Evolutionary conservation across 2,329 filamentous ascomycete genomes (phyloP), one percentile per base, ranked within the genome.

Genomic region (Coniochaeta sp.): DNA sequence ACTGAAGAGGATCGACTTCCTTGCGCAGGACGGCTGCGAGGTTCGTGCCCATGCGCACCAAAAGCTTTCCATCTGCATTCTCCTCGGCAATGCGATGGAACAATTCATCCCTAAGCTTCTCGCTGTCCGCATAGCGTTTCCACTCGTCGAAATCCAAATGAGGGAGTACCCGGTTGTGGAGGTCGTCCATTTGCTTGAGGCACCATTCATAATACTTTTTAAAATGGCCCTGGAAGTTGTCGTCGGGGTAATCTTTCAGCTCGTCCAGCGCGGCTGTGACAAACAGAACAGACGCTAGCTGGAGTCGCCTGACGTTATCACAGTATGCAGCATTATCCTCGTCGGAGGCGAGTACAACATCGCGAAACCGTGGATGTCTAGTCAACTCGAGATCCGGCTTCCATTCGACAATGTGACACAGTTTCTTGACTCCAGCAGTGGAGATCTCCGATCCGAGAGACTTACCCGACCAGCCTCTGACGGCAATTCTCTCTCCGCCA

Each of bases 371-470:
- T 2, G 44, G 19, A n/a, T 50, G 19, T 5, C 14, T 50, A 5
- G 44, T 50, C 19, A 50, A 26, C 44, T 50, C 44, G 22, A 50
- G 44, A 14, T 50, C 44, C 44, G 74, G 74, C 61, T 72, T 72
- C 74, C 74, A 76, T 26, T 73, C 70, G 33, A 74, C 62, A 5
- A 62, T 67, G 54, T 76, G 67, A 9, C 76, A 61, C 43, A 76
- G 61, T 52, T 71, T 73, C 58, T 67, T 67, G 1, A 34, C 33
- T 5, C 44, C 22, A 2, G 24, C 44, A 28, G 44, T 28, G 3
- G 44, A 50, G 24, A 50, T 50, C 22, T 50, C 44, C 14, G 44
- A 50, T 24, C 44, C 44, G 14, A 50, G 44, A 50, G 44, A 50
- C 44, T 50, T 50, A 22, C 44, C 44, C 6, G 44, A 50, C 44